phyloP scores from a whole-genome alignment of 495 filamentous ascomycete species.

The Aeminium ludgeri region DNA sequence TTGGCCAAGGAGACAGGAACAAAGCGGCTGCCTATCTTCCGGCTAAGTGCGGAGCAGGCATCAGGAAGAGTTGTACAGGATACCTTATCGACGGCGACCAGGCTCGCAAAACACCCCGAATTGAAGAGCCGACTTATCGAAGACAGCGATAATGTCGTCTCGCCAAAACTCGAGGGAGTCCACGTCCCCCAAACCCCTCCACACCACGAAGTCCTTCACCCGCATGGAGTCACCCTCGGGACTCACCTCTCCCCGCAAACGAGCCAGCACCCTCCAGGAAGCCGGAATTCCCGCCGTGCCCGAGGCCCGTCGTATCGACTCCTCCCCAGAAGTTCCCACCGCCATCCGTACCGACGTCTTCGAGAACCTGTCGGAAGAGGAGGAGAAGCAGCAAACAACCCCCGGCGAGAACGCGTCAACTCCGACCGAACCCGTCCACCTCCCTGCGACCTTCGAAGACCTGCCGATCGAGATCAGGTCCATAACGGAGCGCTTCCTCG shows the following conservation, averaged over 20 bases:
- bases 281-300: constrained; percentile 30
- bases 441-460: constrained; percentile 56
- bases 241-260: constrained; percentile 31
- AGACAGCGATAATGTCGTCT: too few species aligned
- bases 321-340: constrained; percentile 14
- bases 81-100: too few species aligned
- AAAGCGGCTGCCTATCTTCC: too few species aligned
- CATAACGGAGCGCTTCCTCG: constrained; percentile 82
- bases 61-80: too few species aligned
- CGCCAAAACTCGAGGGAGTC: too few species aligned
- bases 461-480: constrained; percentile 85
- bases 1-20: too few species aligned
- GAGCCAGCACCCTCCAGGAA: constrained; percentile 49
- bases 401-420: too few species aligned
- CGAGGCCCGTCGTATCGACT: constrained; percentile 18
- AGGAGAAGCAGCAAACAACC: constrained; percentile 30
- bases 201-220: constrained; percentile 36
- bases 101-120: too few species aligned
- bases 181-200: constrained; percentile 24
- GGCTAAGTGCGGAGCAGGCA: too few species aligned
- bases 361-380: constrained; percentile 25
- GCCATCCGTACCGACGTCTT: constrained; percentile 26
- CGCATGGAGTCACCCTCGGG: constrained; percentile 33
- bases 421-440: constrained; percentile 22
- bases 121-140: too few species aligned